Evolutionary conservation across 1,139 yeast species (phyloP), one percentile per base, ranked within the genome.

Genomic region (Yamadazyma atmosphaerica): DNA sequence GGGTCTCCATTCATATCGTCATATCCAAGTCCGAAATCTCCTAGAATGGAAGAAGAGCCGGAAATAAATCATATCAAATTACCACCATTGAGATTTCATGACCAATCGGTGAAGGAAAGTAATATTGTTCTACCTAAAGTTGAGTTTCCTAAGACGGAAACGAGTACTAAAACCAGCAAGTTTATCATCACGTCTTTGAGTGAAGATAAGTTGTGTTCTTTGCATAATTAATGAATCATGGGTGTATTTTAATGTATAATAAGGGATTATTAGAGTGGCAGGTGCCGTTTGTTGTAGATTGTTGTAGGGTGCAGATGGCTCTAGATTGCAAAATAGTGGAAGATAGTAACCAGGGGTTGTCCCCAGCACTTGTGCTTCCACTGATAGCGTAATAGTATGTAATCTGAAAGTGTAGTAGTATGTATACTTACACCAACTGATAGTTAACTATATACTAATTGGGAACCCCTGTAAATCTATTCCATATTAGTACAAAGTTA

Each of bases 111-210:
- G 29, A 10, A 13, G n/a, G n/a, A n/a, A n/a, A n/a, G n/a, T n/a
- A 16, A 28, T 4, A 16, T 28, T 6, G 31, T 28, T 4, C n/a
- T 28, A 28, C 31, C 31, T 11, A 35, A 33, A 30, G 9, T 30
- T 3, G 23, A 28, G 10, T 23, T 27, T 16, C 37, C 33, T 14
- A 34, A 28, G 12, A 21, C 17, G 16, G 32, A 26, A 9, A 9
- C 11, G 14, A 17, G 2, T 8, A 5, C 16, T 2, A 31, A 23
- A n/a, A n/a, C n/a, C n/a, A n/a, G n/a, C n/a, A n/a, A n/a, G n/a
- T 47, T 47, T 33, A 44, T 49, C 10, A 40, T 46, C 5, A 47
- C 52, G 1, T 43, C 51, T 11, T 35, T 49, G 17, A 37, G 41
- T 22, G 37, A 45, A 11, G 31, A 45, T 30, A 40, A 38, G 25